Percentiles rank a stretch among this genome's conserved stretches.
Conservation (phyloP, 192 early-diverging fungal genomes). For the Coemansia sp. region DNA sequence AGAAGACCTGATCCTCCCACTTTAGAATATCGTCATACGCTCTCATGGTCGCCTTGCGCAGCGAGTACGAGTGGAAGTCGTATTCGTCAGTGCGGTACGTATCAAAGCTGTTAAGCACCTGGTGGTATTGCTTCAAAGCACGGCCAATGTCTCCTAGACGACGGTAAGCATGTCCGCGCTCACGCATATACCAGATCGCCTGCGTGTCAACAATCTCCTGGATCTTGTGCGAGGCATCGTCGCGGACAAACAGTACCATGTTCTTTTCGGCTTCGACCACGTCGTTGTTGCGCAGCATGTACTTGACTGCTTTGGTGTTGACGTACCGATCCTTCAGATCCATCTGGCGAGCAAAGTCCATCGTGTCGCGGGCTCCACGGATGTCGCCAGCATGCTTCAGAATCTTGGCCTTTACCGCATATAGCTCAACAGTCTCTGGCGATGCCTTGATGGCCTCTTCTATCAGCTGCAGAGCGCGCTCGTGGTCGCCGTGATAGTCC, state of each 20-base stretch:
- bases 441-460: conserved; percentile 81
- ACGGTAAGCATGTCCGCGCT: conserved; percentile 71
- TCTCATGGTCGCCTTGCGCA: conserved; percentile 86
- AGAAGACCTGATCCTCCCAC: conserved; percentile 75
- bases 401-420: conserved; percentile 92
- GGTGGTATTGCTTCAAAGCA: conserved; percentile 87
- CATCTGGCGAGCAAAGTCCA: conserved; percentile 84
- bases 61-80: conserved; percentile 93
- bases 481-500: conserved; percentile 70
- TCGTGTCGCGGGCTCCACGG: conserved; percentile 66
- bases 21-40: conserved; percentile 80
- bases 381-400: conserved; percentile 88
- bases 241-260: conserved; percentile 70
- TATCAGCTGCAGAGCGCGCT: conserved; percentile 74
- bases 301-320: conserved; percentile 92
- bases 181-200: conserved; percentile 85
- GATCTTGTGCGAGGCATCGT: conserved; percentile 65
- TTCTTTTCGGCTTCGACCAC: conserved; percentile 85
- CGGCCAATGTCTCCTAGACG: conserved; percentile 69
- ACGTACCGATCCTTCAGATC: conserved; percentile 94
- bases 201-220: conserved; percentile 89
- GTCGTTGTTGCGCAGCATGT: conserved; percentile 82
- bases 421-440: conserved; percentile 88
- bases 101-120: conserved; percentile 76
- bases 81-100: conserved; percentile 91